phyloP scores from a whole-genome alignment of 2,329 filamentous ascomycete species.

The Passalora sequoiae region DNA sequence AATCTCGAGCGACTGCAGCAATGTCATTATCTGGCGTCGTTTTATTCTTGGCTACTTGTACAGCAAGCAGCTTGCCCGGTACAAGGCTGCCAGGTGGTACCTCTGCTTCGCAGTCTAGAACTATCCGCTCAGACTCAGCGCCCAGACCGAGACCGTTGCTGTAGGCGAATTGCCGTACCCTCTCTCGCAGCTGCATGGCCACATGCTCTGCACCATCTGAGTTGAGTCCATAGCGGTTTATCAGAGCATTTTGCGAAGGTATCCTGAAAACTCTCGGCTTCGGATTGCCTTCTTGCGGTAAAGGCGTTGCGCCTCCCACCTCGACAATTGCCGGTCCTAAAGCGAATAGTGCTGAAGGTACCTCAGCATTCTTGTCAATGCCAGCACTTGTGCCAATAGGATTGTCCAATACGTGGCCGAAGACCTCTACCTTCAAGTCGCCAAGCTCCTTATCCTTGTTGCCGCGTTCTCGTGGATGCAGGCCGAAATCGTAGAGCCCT shows the following conservation, averaged over 20 bases:
- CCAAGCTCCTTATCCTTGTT: conserved; percentile 48
- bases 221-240: conserved; percentile 95
- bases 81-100: conserved; percentile 79
- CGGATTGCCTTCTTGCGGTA: conserved; percentile 83
- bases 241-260: conserved; percentile 74
- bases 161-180: conserved; percentile 72
- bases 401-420: conserved; percentile 71
- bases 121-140: conserved; percentile 60
- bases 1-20: conserved; percentile 69
- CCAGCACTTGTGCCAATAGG: conserved; percentile 93
- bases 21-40: conserved; percentile 79
- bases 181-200: conserved; percentile 69
- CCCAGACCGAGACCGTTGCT: conserved; percentile 60
- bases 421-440: conserved; percentile 60
- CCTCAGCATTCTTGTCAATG: conserved; percentile 88
- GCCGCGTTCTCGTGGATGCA: conserved; percentile 80
- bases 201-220: conserved; percentile 84
- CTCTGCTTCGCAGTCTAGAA: conserved; percentile 69
- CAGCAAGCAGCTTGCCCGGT: conserved; percentile 71
- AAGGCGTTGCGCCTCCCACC: conserved; percentile 81
- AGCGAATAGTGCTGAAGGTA: conserved; percentile 77
- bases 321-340: conserved; percentile 84
- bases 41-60: conserved; percentile 98
- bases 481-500: conserved; percentile 63
- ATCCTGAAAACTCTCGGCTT: conserved; percentile 84